Conservation (phyloP, 768 basidiomycete species). For the Macrolepiota albuminosa region DNA sequence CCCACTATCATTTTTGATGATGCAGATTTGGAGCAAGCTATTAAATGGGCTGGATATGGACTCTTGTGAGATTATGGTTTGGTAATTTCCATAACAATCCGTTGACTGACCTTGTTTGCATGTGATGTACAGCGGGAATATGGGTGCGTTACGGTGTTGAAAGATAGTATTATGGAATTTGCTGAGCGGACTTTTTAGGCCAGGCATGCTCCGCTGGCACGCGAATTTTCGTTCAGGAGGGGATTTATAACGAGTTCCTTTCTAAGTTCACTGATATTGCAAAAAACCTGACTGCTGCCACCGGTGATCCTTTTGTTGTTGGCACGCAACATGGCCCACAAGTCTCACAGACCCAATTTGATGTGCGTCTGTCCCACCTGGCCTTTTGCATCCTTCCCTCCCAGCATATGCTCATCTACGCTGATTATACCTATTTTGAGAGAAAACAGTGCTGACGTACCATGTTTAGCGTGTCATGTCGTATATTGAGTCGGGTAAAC, state of each 20-base stretch:
- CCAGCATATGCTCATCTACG: neutral
- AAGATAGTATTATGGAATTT: neutral
- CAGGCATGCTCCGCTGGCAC: conserved; percentile 85
- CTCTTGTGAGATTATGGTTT: conserved; percentile 53
- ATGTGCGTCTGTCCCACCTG: conserved; percentile 38
- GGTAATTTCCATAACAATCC: neutral
- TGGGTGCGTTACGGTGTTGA: conserved; percentile 29
- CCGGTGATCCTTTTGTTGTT: conserved; percentile 61
- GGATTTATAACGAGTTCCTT: conserved; percentile 78
- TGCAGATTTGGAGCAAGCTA: conserved; percentile 66
- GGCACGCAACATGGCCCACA: conserved; percentile 68
- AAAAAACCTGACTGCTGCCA: conserved; percentile 34
- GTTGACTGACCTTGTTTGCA: neutral
- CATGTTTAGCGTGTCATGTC: conserved; percentile 55
- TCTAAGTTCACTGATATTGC: conserved; percentile 47
- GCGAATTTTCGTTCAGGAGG: conserved; percentile 77
- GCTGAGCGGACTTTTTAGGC: neutral
- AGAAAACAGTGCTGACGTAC: neutral
- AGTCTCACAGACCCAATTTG: conserved; percentile 63
- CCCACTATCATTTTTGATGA: conserved; percentile 71
- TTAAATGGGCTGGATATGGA: conserved; percentile 67
- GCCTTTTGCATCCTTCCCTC: neutral
- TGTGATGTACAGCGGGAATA: conserved; percentile 14
- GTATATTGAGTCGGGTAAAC: conserved; percentile 71
- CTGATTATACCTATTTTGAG: neutral